Base-by-base conservation (phyloP, 2,329 filamentous ascomycete species). In the Talaromyces sp. region DNA sequence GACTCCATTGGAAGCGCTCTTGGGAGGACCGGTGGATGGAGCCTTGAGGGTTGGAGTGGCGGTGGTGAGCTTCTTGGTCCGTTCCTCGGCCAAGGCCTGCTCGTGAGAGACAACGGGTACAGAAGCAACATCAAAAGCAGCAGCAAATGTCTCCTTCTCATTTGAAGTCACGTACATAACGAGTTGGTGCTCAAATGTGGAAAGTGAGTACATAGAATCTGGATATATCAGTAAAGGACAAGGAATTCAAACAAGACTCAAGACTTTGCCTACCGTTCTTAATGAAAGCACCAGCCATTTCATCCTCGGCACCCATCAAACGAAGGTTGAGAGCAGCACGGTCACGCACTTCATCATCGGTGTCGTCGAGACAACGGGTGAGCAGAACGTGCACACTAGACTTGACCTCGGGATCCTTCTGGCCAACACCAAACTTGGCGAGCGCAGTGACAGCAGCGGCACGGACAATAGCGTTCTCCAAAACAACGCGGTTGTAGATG, bases 401-500 rank as follows among this genome's bases (percentile, higher is more conserved):
- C 85, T 97, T 97, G 67, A 99, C 91, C 72, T 99, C 94, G 1
- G 90, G 87, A 68, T 97, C 94, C 76, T 95, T 92, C 75, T 97
- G 94, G 30, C 90, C 92, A 53, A 97, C 93, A 65, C 94, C 94
- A 69, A 99, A 99, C 75, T 97, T 99, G 66, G 93, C 91, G 57
- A 99, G 77, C 2, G 94, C 94, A 20, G 94, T 97, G 20, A 97
- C 95, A 47, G 94, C 94, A 9, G 94, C 92, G 44, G 94, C 94
- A 63, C 94, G 85, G 17, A 99, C 92, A 58, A 97, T 91, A 36
- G 94, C 91, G 70, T 99, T 99, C 76, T 99, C 94, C 47, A 99
- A 79, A 14, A 99, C 94, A 19, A 99, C 93, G 54, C 94, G 86
- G 79, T 99, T 99, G 80, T 99, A 99, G 70, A 99, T 99, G 75